phyloP scores from a whole-genome alignment of 805 yeast genomes.

The Lachancea kluyveri region DNA sequence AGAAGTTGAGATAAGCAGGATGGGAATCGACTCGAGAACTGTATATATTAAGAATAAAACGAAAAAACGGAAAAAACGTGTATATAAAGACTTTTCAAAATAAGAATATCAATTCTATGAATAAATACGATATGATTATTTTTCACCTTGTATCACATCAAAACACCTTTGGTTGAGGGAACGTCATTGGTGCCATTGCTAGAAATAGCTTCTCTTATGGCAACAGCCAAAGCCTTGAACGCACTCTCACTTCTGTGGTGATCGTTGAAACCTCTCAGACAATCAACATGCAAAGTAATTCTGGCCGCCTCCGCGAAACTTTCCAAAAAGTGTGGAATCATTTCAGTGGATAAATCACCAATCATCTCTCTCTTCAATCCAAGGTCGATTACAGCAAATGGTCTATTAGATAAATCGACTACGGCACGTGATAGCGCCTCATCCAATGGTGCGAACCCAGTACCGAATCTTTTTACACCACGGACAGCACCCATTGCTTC shows the following conservation, averaged over 20 bases:
- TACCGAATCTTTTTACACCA: conserved; percentile 90
- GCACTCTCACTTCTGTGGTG: conserved; percentile 97
- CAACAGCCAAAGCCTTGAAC: conserved; percentile 92
- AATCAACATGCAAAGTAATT: conserved; percentile 89
- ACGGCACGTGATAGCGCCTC: conserved; percentile 95
- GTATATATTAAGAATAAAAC: background rate
- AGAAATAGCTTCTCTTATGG: conserved; percentile 78
- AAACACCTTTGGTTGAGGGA: conserved; percentile 94
- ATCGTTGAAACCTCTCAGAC: conserved; percentile 88
- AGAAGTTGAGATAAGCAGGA: conserved; percentile 6
- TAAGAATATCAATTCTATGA: background rate
- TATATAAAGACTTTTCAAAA: conserved; percentile 1
- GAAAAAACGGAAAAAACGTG: conserved; percentile 1
- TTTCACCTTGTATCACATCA: conserved; percentile 39
- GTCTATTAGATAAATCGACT: conserved; percentile 91
- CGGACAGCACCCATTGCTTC: conserved; percentile 81
- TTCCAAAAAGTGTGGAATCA: conserved; percentile 96
- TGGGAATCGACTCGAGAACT: background rate
- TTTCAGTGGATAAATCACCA: conserved; percentile 88
- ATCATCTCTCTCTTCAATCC: conserved; percentile 89
- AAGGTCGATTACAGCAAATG: conserved; percentile 82
- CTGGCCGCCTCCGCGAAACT: conserved; percentile 91
- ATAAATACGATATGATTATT: background rate
- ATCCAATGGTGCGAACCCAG: conserved; percentile 92
- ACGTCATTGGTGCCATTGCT: conserved; percentile 83